Base-by-base conservation (phyloP, 257 asterid species). In the Anisodus acutangulus region DNA sequence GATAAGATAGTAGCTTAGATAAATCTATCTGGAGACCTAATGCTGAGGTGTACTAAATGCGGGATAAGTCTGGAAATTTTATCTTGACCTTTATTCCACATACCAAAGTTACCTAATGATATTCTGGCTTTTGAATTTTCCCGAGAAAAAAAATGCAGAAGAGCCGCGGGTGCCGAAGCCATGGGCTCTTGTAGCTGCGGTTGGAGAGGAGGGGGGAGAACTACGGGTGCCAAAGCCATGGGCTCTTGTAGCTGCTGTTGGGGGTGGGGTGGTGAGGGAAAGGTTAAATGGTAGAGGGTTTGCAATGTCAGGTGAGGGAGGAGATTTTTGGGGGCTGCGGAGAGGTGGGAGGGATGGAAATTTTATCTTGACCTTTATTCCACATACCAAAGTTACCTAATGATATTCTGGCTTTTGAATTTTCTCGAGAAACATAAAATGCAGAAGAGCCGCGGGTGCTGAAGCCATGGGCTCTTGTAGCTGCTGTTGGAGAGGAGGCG, bases 351-450 rank as follows among this genome's bases (percentile, higher is more conserved):
- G 35, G 5, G 19, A 47, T n/a, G 80, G 80, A 47, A 41, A 72
- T 49, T 76, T 51, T 76, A 76, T 31, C 64, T 49, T 74, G 59
- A 11, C n/a, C 81, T 74, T 49, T 74, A 49, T 45, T 72, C 81
- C 62, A 49, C 58, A 49, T 74, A 49, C 62, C 15, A 49, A 49
- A 74, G 22, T 51, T 74, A 22, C 81, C 35, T 31, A 53, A 49
- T 22, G 53, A 49, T 22, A 49, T 31, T 74, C 62, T 74, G 60
- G n/a, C 41, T 22, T 74, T 22, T 49, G 49, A 31, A 31, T 31
- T 1, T 31, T 31, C 35, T 1, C 35, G 35, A 31, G 35, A 31
- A 31, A 31, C 35, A 31, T 31, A 31, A 31, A 31, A 31, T 31
- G 35, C 35, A 31, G 35, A 31, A 31, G 35, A 31, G 35, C 35